Conservation (phyloP, 805 yeast genomes). For the Sugiyamaella mastotermitis region DNA sequence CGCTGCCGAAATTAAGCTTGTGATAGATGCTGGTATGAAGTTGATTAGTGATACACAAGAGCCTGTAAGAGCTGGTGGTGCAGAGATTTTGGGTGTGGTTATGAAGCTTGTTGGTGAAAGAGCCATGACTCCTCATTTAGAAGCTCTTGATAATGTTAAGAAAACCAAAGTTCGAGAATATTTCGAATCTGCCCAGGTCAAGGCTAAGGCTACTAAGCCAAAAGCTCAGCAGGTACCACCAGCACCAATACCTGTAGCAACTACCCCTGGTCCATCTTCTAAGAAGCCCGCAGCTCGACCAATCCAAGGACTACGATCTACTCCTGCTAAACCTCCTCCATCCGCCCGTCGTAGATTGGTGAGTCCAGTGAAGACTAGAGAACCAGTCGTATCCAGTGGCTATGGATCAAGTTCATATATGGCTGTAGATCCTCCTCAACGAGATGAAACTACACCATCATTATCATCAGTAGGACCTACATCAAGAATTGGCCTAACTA, state of each 20-base stretch:
- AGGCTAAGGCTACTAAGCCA: constrained; percentile 36
- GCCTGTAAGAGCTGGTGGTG: constrained; percentile 71
- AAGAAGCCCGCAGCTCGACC: constrained; percentile 9
- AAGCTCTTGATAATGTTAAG: constrained; percentile 71
- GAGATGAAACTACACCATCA: constrained; percentile 9
- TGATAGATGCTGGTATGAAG: constrained; percentile 52
- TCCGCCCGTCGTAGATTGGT: constrained; percentile 12
- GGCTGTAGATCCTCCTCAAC: constrained; percentile 10
- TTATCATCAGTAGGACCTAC: constrained; percentile 5
- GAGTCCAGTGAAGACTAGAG: constrained; percentile 13
- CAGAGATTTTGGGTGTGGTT: constrained; percentile 71
- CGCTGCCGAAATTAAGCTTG: constrained; percentile 46
- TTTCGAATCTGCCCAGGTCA: constrained; percentile 50
- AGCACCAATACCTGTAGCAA: constrained; percentile 17
- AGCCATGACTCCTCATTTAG: constrained; percentile 52
- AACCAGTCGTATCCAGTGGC: not conserved
- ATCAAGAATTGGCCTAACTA: constrained; percentile 9
- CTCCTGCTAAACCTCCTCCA: constrained; percentile 12
- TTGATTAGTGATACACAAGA: constrained; percentile 79
- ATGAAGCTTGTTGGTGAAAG: constrained; percentile 80
- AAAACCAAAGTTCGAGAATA: constrained; percentile 60
- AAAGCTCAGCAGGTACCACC: constrained; percentile 25
- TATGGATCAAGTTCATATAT: constrained; percentile 1
- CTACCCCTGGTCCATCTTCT: constrained; percentile 9
- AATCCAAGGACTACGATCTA: constrained; percentile 6